Evolutionary conservation across 2,329 filamentous ascomycete species (phyloP).

Genomic region (Pseudogymnoascus sp.): DNA sequence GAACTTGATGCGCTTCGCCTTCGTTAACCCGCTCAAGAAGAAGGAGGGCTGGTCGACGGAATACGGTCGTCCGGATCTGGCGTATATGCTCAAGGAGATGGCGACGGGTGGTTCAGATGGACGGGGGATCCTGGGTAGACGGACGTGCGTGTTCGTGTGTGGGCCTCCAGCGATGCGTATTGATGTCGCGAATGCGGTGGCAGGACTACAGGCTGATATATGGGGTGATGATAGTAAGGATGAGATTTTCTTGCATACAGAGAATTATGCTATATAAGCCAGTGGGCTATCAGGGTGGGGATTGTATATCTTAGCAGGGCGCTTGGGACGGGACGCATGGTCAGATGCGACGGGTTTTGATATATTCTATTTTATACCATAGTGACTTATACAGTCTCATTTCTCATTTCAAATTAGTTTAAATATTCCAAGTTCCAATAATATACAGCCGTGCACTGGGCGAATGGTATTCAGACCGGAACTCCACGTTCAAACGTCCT

Average conservation of each 20-base stretch:
- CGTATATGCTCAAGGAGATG: constrained; percentile 77
- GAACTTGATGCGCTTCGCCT: constrained; percentile 83
- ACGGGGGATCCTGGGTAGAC: constrained; percentile 62
- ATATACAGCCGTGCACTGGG: background rate
- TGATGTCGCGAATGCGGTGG: constrained; percentile 79
- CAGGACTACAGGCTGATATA: constrained; percentile 71
- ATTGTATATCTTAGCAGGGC: constrained; percentile 1
- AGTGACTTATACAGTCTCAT: background rate
- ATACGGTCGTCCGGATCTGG: constrained; percentile 82
- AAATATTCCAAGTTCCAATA: background rate
- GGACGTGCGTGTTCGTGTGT: constrained; percentile 88
- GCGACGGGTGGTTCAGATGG: constrained; percentile 61
- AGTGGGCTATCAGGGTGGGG: background rate
- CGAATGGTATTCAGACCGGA: background rate
- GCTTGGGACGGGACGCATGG: background rate
- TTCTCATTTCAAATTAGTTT: constrained; percentile 5
- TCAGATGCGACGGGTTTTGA: background rate
- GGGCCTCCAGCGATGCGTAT: constrained; percentile 81
- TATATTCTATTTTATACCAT: constrained; percentile 8
- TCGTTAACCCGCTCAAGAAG: constrained; percentile 59
- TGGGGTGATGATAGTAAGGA: constrained; percentile 71
- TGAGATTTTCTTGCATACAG: constrained; percentile 88
- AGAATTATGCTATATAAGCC: constrained; percentile 77
- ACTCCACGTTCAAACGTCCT: background rate
- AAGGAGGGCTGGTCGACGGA: constrained; percentile 84